Evolutionary conservation across 495 filamentous ascomycete species (phyloP).

Genomic region (Podospora australis): DNA sequence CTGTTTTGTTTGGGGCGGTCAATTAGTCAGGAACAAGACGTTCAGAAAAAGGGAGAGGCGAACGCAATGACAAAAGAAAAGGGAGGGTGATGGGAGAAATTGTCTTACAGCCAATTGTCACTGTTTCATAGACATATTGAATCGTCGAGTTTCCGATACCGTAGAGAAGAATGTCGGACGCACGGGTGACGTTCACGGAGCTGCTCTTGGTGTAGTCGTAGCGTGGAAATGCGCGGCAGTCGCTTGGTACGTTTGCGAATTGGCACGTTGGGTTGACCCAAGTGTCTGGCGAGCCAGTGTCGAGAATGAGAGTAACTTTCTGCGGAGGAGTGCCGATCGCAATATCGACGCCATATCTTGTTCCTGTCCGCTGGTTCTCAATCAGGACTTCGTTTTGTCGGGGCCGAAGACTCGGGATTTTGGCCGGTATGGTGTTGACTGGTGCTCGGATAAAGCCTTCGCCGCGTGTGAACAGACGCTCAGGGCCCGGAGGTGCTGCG

Average conservation of each 20-base stretch:
- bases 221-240: slow-evolving; percentile 23
- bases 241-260: slow-evolving; percentile 15
- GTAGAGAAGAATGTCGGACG: slow-evolving; percentile 28
- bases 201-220: slow-evolving; percentile 30
- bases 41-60: no score
- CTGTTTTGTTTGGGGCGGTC: slow-evolving; percentile 7
- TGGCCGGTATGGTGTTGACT: slow-evolving; percentile 2
- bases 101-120: slow-evolving; percentile 31
- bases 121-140: slow-evolving; percentile 35
- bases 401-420: neutral
- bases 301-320: slow-evolving; percentile 29
- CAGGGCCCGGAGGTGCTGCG: neutral
- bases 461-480: slow-evolving; percentile 1
- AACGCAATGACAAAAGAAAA: no score
- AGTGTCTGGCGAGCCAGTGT: slow-evolving; percentile 37
- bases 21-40: neutral
- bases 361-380: slow-evolving; percentile 8
- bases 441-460: slow-evolving; percentile 17
- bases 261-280: slow-evolving; percentile 41
- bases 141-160: slow-evolving; percentile 34
- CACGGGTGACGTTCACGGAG: slow-evolving; percentile 20
- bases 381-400: slow-evolving; percentile 15
- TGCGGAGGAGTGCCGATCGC: slow-evolving; percentile 21
- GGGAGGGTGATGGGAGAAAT: no score
- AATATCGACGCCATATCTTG: slow-evolving; percentile 13